Evolutionary conservation across 2,329 filamentous ascomycete genomes (phyloP).

Genomic region (Cercospora sojina): DNA sequence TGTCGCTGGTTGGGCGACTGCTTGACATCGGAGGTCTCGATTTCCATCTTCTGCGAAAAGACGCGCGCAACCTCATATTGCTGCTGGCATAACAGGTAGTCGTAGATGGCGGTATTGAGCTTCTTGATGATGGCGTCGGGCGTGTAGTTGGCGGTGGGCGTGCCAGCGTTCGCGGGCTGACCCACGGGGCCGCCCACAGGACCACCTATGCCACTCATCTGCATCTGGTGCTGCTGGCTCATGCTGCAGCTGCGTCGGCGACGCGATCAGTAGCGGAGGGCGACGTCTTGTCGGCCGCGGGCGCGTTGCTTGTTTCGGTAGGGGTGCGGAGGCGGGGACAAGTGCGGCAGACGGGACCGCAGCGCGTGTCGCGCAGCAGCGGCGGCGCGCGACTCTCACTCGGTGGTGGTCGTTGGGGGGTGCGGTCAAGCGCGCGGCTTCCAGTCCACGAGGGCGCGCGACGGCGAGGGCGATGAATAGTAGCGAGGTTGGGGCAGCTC

Average conservation of each 20-base stretch:
- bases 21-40: constrained; percentile 51
- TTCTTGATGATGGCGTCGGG: constrained; percentile 54
- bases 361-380: constrained; percentile 1
- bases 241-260: constrained; percentile 39
- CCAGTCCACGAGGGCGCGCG: neutral
- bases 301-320: constrained; percentile 1
- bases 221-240: constrained; percentile 65
- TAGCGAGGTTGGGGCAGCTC: neutral
- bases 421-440: neutral
- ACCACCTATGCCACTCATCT: constrained; percentile 61
- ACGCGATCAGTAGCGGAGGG: constrained; percentile 8
- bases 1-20: constrained; percentile 58
- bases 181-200: constrained; percentile 54
- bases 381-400: neutral
- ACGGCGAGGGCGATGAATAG: neutral
- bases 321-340: constrained; percentile 1
- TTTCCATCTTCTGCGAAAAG: constrained; percentile 55
- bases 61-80: constrained; percentile 81
- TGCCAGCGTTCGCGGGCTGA: constrained; percentile 45
- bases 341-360: neutral
- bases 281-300: neutral
- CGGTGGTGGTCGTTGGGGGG: neutral
- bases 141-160: constrained; percentile 29
- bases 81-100: constrained; percentile 82
- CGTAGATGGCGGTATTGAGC: constrained; percentile 86